These are phyloP conservation scores for Apiospora rasikravindrae DNA, from an alignment of 2,329 filamentous ascomycete species.

Conservation along the genomic window DNA sequence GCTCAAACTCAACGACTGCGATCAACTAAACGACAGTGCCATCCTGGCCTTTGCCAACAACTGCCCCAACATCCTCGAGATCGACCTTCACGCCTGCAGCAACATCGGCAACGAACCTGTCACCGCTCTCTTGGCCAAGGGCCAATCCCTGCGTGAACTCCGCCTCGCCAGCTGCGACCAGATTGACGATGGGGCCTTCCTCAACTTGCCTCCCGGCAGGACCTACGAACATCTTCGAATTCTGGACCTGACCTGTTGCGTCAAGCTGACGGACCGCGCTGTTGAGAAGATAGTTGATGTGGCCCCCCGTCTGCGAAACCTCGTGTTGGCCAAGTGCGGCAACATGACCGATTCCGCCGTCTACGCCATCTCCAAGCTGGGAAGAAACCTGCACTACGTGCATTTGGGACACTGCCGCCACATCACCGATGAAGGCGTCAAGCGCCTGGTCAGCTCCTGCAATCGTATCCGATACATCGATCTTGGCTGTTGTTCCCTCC, in stretches of 20 bases:
- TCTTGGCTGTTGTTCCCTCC: slow-evolving; percentile 87
- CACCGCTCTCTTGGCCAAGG: slow-evolving; percentile 77
- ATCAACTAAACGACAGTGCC: slow-evolving; percentile 80
- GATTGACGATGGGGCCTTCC: slow-evolving; percentile 87
- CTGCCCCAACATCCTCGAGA: slow-evolving; percentile 93
- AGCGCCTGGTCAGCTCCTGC: slow-evolving; percentile 81
- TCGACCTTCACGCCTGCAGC: slow-evolving; percentile 87
- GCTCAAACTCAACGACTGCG: slow-evolving; percentile 93
- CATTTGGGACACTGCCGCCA: slow-evolving; percentile 92
- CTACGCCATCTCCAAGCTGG: slow-evolving; percentile 82
- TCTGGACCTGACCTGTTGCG: slow-evolving; percentile 89
- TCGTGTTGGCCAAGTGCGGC: slow-evolving; percentile 93
- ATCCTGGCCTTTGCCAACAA: slow-evolving; percentile 85
- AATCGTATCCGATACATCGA: slow-evolving; percentile 98
- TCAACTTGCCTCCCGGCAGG: slow-evolving; percentile 71
- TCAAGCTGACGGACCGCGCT: slow-evolving; percentile 81
- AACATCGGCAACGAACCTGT: slow-evolving; percentile 84
- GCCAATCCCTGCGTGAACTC: slow-evolving; percentile 86
- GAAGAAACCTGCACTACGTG: slow-evolving; percentile 96
- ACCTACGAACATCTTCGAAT: slow-evolving; percentile 89
- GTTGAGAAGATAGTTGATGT: slow-evolving; percentile 87
- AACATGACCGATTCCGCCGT: slow-evolving; percentile 91
- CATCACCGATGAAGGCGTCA: slow-evolving; percentile 89
- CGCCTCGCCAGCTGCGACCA: slow-evolving; percentile 84
- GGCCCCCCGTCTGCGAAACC: slow-evolving; percentile 86